Conservation (phyloP, 2,329 filamentous ascomycete genomes). For the Colletotrichum filicis region DNA sequence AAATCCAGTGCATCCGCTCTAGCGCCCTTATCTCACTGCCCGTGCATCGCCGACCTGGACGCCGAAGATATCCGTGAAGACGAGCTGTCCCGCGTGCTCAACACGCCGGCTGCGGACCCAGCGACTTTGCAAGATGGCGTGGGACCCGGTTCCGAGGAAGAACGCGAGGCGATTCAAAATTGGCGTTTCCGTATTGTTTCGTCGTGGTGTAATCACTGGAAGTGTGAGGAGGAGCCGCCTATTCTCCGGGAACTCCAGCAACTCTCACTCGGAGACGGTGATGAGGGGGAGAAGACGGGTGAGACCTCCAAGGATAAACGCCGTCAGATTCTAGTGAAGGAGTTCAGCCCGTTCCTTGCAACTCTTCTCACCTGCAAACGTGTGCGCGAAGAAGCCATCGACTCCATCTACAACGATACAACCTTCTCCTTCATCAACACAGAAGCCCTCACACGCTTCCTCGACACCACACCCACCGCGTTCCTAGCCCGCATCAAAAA, state of each 20-base stretch:
- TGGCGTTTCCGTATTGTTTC: slow-evolving; percentile 22
- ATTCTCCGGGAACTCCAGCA: not conserved
- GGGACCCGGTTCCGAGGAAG: not conserved
- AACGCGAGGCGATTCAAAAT: slow-evolving; percentile 15
- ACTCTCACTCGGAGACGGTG: not conserved
- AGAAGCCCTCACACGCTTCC: slow-evolving; percentile 6
- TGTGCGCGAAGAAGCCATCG: slow-evolving; percentile 22
- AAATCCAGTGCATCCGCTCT: slow-evolving; percentile 7
- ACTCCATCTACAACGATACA: slow-evolving; percentile 21
- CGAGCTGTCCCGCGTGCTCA: slow-evolving; percentile 16
- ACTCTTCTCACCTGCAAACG: slow-evolving; percentile 29
- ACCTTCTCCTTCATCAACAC: slow-evolving; percentile 36
- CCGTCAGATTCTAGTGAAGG: slow-evolving; percentile 7
- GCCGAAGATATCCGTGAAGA: slow-evolving; percentile 26
- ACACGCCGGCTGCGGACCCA: slow-evolving; percentile 1
- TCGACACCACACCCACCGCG: not conserved
- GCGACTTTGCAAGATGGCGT: not conserved
- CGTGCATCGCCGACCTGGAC: slow-evolving; percentile 18
- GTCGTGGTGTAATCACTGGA: slow-evolving; percentile 25
- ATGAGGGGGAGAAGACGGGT: not conserved
- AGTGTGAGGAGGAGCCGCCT: slow-evolving; percentile 26
- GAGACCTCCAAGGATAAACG: not conserved
- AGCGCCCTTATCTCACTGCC: slow-evolving; percentile 25
- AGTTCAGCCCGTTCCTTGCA: slow-evolving; percentile 30
- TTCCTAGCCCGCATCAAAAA: slow-evolving; percentile 4